These are phyloP conservation scores for Aspergillus asperescens DNA, from an alignment of 495 filamentous ascomycete genomes.

Conservation along the genomic window DNA sequence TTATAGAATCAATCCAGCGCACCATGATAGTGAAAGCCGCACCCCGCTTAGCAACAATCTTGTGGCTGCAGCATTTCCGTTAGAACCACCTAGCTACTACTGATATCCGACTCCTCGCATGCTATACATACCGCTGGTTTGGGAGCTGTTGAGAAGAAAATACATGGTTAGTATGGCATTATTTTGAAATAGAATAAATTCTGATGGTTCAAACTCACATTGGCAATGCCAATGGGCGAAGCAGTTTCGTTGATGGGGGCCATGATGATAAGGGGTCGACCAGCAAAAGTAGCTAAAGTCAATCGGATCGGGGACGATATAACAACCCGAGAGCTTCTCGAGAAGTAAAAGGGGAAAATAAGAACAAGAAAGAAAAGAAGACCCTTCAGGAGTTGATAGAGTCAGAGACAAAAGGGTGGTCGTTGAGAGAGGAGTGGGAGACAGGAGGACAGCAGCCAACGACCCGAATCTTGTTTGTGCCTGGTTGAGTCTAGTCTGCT, in stretches of 20 bases:
- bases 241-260: constrained; percentile 75
- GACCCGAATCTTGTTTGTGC: constrained; percentile 13
- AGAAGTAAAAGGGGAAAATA: not conserved
- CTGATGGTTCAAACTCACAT: constrained; percentile 51
- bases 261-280: constrained; percentile 51
- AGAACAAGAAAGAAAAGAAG: constrained; percentile 3
- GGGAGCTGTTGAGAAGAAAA: constrained; percentile 53
- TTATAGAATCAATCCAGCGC: constrained; percentile 21
- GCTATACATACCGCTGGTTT: constrained; percentile 68
- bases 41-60: constrained; percentile 98
- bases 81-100: constrained; percentile 27
- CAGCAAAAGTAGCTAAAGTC: constrained; percentile 15
- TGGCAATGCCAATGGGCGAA: constrained; percentile 98
- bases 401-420: constrained; percentile 3
- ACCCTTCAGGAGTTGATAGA: constrained; percentile 23
- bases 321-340: constrained; percentile 13
- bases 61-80: constrained; percentile 60
- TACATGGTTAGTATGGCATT: not conserved
- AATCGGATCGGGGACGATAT: constrained; percentile 18
- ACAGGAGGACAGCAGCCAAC: constrained; percentile 9
- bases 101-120: not conserved
- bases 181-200: not conserved
- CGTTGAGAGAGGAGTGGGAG: constrained; percentile 9
- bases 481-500: constrained; percentile 17
- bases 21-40: constrained; percentile 99